Percentiles rank a stretch among this genome's conserved stretches.
Conservation (phyloP, 768 basidiomycete genomes). For the Suillus lakei region DNA sequence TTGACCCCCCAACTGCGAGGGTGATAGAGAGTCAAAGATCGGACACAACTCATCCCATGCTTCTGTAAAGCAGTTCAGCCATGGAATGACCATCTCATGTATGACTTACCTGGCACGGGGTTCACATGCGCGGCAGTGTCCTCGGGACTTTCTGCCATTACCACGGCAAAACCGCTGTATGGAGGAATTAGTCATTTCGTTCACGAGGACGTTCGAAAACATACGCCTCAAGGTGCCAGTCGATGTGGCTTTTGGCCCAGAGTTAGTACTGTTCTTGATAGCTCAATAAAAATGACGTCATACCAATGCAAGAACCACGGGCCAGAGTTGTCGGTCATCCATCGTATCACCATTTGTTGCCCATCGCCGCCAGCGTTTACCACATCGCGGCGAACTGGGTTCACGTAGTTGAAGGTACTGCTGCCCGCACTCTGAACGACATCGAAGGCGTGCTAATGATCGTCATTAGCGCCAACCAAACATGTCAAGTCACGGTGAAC, state of each 20-base stretch:
- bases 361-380: constrained; percentile 31
- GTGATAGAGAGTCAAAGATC: constrained; percentile 19
- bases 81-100: background rate
- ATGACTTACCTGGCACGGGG: background rate
- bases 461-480: background rate
- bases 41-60: constrained; percentile 33
- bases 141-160: constrained; percentile 31
- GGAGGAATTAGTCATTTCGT: background rate
- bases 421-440: constrained; percentile 50
- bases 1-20: constrained; percentile 19
- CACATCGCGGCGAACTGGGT: constrained; percentile 59
- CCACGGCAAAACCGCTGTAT: constrained; percentile 34
- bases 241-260: constrained; percentile 16
- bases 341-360: constrained; percentile 46
- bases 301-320: constrained; percentile 37
- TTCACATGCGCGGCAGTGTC: background rate
- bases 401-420: constrained; percentile 44
- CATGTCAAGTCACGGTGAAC: constrained; percentile 9
- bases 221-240: constrained; percentile 25
- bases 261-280: background rate
- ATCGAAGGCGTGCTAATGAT: constrained; percentile 46
- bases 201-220: background rate
- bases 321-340: constrained; percentile 57
- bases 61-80: constrained; percentile 13
- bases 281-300: background rate